phyloP scores from a whole-genome alignment of 2,329 filamentous ascomycete species.

The Epichloe scottii region DNA sequence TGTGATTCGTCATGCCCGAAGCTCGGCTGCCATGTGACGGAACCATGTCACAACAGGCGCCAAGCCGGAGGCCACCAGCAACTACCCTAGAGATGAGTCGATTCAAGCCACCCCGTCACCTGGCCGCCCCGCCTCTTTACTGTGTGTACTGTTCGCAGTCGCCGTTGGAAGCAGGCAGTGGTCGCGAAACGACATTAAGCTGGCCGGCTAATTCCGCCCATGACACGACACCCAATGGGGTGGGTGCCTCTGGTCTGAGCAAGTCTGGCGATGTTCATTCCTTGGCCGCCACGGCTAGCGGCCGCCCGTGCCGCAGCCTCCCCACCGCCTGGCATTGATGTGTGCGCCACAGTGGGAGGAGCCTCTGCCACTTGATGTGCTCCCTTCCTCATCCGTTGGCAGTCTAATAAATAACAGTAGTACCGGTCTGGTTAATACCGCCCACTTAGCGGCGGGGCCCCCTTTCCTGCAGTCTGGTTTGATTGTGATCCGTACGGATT shows the following conservation, averaged over 20 bases:
- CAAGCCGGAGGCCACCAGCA: neutral
- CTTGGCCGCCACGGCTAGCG: too few species aligned
- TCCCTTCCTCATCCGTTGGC: too few species aligned
- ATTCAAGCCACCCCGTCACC: neutral
- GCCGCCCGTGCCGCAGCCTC: neutral
- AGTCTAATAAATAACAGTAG: too few species aligned
- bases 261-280: too few species aligned
- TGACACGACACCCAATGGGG: too few species aligned
- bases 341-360: neutral
- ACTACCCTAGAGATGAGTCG: neutral
- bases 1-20: neutral
- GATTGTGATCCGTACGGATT: too few species aligned
- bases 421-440: neutral
- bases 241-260: neutral
- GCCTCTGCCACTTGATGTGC: too few species aligned
- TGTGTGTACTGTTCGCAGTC: neutral
- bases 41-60: neutral
- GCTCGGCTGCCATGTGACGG: conserved; percentile 3
- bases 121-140: too few species aligned
- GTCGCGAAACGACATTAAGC: too few species aligned
- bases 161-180: neutral
- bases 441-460: neutral
- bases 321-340: neutral
- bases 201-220: too few species aligned
- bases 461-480: neutral